Percentiles rank a stretch among this genome's conserved stretches.
Evolutionary conservation across 2,329 filamentous ascomycete species (phyloP).

Genomic region (Cercospora sesami): DNA sequence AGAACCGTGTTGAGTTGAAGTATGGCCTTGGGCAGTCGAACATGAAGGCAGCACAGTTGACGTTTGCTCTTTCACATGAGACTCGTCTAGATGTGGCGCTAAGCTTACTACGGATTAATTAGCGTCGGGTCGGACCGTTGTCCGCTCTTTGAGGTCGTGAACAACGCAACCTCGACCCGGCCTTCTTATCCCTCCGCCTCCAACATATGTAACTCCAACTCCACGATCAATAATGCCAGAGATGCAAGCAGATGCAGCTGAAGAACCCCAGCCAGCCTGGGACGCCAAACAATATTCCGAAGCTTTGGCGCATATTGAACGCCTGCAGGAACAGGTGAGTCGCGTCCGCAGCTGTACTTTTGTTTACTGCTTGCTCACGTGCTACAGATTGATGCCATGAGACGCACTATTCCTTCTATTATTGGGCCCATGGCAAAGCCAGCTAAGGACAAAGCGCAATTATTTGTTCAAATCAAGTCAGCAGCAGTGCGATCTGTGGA

Average conservation of each 20-base stretch:
- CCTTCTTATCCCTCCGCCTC: neutral
- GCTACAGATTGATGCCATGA: slow-evolving; percentile 45
- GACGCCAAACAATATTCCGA: slow-evolving; percentile 34
- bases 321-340: slow-evolving; percentile 46
- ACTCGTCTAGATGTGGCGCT: neutral
- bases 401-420: slow-evolving; percentile 46
- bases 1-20: neutral
- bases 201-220: neutral
- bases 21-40: neutral
- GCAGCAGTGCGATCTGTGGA: slow-evolving; percentile 41
- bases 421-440: slow-evolving; percentile 42
- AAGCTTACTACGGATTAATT: neutral
- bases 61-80: slow-evolving; percentile 8
- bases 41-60: slow-evolving; percentile 13
- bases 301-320: slow-evolving; percentile 48
- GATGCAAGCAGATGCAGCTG: neutral
- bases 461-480: slow-evolving; percentile 43
- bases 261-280: slow-evolving; percentile 21
- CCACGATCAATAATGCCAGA: neutral
- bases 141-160: neutral
- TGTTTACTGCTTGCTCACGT: slow-evolving; percentile 12
- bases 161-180: neutral
- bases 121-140: neutral
- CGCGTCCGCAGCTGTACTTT: neutral
- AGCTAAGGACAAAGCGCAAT: slow-evolving; percentile 34